phyloP scores from a whole-genome alignment of 345 rosid species.

The Balakata baccata region DNA sequence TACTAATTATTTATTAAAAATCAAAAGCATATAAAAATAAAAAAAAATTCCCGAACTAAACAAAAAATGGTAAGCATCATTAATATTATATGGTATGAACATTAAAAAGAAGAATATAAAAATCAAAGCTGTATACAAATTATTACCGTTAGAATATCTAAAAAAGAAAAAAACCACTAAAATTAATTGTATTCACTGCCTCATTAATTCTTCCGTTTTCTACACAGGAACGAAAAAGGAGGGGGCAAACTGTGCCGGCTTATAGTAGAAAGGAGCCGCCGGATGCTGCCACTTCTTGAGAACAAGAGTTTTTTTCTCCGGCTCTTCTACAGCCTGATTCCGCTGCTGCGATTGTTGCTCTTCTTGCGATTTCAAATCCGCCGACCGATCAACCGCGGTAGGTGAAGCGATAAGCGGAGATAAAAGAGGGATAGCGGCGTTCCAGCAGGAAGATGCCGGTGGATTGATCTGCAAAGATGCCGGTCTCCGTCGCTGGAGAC shows the following conservation, averaged over 20 bases:
- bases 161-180: neutral
- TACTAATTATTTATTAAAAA: too few relatives aligned
- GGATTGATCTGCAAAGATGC: conserved; percentile 61
- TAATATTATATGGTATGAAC: neutral
- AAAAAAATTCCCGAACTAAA: neutral
- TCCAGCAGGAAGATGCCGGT: conserved; percentile 42
- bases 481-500: conserved; percentile 73
- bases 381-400: conserved; percentile 24
- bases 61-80: neutral
- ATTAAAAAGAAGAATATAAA: neutral
- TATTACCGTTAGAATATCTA: neutral
- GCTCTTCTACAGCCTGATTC: conserved; percentile 30
- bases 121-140: neutral
- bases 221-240: conserved; percentile 59
- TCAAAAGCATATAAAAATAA: neutral
- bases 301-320: conserved; percentile 35
- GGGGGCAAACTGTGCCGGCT: conserved; percentile 41
- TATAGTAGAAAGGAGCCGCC: conserved; percentile 71
- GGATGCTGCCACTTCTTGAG: conserved; percentile 94
- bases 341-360: conserved; percentile 16
- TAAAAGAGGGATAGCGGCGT: conserved; percentile 85
- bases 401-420: conserved; percentile 77
- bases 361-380: conserved; percentile 31
- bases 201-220: conserved; percentile 8
- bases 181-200: neutral